Evolutionary conservation across 1,284 basidiomycete species (phyloP), one percentile per base, ranked within the genome.

Genomic region (Macrocystidia cucumis): DNA sequence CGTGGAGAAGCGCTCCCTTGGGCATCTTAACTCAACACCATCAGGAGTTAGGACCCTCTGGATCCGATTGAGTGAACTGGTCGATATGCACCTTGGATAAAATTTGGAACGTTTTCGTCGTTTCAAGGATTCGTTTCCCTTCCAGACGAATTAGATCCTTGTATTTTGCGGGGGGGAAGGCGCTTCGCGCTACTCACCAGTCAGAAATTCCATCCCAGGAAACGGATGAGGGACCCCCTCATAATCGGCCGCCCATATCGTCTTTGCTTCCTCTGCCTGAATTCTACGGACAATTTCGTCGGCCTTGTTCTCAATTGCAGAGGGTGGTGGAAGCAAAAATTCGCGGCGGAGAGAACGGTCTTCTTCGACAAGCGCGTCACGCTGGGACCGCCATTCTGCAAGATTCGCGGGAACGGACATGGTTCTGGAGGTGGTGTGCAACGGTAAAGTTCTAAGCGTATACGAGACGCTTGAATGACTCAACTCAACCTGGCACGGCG

Each of bases 171-270:
- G 4, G 37, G 11, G 24, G 12, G 19, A 23, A 22, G n/a, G 29
- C n/a, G n/a, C n/a, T 16, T 9, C 29, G 4, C 25, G 41, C 12
- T 23, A 46, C 50, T 21, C 43, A 69, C 80, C 78, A 34, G 76
- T 83, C 43, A 84, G 56, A 46, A 84, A 86, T 44, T 75, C 79
- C 81, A 84, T 85, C 20, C 83, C 82, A 24, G 80, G 79, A 45
- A 82, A 84, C 1, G 74, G 64, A 49, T 81, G 72, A 1, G 65
- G 68, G 25, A 77, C 57, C 9, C 60, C 60, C n/a, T 67, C 60
- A 44, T 74, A 62, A 8, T 74, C 66, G 27, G 58, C 55, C 21
- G 48, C 63, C 82, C 81, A 85, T 19, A 84, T 60, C 1, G 66
- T 61, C 13, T 54, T 48, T 0, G 69, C 72, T 46, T 85, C 81